These are phyloP conservation scores for Marasmius fiardii DNA, from an alignment of 1,284 basidiomycete genomes.

Conservation along the genomic window DNA sequence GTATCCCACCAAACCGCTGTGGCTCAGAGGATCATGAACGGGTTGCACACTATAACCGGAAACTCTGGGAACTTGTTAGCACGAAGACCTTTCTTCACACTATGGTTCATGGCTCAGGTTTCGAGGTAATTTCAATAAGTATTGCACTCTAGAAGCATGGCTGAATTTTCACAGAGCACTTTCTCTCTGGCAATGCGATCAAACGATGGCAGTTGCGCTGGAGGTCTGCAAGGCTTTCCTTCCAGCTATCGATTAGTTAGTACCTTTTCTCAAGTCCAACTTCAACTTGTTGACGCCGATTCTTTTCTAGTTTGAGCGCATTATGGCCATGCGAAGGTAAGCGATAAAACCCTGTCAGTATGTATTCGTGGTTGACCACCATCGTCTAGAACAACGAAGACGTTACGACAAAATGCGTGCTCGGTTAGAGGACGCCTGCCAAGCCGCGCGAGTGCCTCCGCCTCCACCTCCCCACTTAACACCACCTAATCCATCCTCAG, in stretches of 20 bases:
- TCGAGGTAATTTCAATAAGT: slow-evolving; percentile 43
- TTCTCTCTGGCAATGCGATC: slow-evolving; percentile 60
- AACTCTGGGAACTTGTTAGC: slow-evolving; percentile 49
- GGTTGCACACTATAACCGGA: slow-evolving; percentile 62
- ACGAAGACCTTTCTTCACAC: slow-evolving; percentile 64
- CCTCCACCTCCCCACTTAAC: neutral
- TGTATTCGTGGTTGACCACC: neutral
- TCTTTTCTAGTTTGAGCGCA: slow-evolving; percentile 38
- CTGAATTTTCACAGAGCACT: slow-evolving; percentile 41
- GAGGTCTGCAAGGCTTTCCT: slow-evolving; percentile 63
- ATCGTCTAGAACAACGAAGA: neutral
- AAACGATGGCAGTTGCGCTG: slow-evolving; percentile 56
- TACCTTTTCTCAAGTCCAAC: slow-evolving; percentile 5
- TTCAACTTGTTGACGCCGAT: neutral
- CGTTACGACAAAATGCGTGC: neutral
- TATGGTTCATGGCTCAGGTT: slow-evolving; percentile 78
- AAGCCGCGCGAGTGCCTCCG: neutral
- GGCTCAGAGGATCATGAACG: slow-evolving; percentile 56
- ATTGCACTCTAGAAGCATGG: neutral
- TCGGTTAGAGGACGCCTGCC: neutral
- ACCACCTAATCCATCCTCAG: neutral
- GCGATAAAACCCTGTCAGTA: neutral
- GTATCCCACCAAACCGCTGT: slow-evolving; percentile 63
- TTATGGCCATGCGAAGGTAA: slow-evolving; percentile 58
- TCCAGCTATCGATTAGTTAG: slow-evolving; percentile 57